A percentile compares a stretch with the other conserved stretches of the same genome.
These are phyloP conservation scores for Detonula confervacea DNA, from an alignment of 352 stramenopile genomes.

Conservation along the genomic window DNA sequence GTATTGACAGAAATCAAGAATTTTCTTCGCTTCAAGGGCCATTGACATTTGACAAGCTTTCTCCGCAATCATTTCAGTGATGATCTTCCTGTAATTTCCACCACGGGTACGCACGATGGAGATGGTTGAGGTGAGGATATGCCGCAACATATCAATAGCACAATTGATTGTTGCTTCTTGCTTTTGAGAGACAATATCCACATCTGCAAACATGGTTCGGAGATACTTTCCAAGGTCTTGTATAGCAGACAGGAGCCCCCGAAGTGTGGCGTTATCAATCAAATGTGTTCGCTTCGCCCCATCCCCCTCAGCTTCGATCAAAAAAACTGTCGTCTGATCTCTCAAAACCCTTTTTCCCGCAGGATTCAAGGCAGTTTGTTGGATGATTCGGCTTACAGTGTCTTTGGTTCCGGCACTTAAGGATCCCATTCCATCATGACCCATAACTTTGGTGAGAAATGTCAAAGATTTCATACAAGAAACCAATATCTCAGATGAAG, in stretches of 20 bases:
- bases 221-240: slow-evolving; percentile 48
- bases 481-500: slow-evolving; percentile 30
- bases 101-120: slow-evolving; percentile 34
- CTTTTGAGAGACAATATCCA: slow-evolving; percentile 38
- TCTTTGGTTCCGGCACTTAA: slow-evolving; percentile 41
- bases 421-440: slow-evolving; percentile 32
- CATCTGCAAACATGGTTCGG: slow-evolving; percentile 24
- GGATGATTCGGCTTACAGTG: slow-evolving; percentile 57
- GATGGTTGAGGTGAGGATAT: slow-evolving; percentile 42
- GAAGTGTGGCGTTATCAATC: slow-evolving; percentile 65
- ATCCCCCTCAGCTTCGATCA: slow-evolving; percentile 58
- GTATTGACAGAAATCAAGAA: slow-evolving; percentile 42
- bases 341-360: slow-evolving; percentile 45
- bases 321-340: slow-evolving; percentile 55
- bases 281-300: slow-evolving; percentile 42
- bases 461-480: slow-evolving; percentile 55
- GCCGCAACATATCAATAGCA: slow-evolving; percentile 40
- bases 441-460: slow-evolving; percentile 48
- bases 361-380: slow-evolving; percentile 61
- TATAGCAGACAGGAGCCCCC: slow-evolving; percentile 53
- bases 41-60: slow-evolving; percentile 47
- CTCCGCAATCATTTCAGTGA: slow-evolving; percentile 40
- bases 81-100: slow-evolving; percentile 47
- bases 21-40: slow-evolving; percentile 50
- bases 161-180: slow-evolving; percentile 40